A percentile compares a stretch with the other conserved stretches of the same genome.
phyloP scores from a whole-genome alignment of 352 stramenopile genomes.

The Globisporangium cederbergense region DNA sequence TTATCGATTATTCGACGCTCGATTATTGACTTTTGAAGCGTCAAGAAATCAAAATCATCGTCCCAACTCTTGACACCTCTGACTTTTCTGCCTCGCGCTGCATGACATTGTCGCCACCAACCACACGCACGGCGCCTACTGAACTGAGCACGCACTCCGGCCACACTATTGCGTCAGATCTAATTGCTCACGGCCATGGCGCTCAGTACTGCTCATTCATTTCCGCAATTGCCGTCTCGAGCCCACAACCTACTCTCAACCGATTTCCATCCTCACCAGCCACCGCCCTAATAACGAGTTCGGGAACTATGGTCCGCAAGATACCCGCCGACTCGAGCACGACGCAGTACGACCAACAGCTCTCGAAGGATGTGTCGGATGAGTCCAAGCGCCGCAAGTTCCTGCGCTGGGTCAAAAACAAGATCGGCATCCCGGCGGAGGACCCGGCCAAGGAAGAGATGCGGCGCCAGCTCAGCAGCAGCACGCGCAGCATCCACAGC shows the following conservation, averaged over 20 bases:
- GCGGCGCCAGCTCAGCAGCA: slow-evolving; percentile 19
- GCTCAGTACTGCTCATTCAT: neutral
- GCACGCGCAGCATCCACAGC: slow-evolving; percentile 11
- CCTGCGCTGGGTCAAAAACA: slow-evolving; percentile 61
- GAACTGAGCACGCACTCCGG: too few species aligned
- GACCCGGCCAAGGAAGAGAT: slow-evolving; percentile 5
- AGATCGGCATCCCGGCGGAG: slow-evolving; percentile 30
- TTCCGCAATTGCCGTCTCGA: neutral
- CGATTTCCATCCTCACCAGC: neutral
- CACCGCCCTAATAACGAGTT: too few species aligned
- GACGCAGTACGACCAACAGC: slow-evolving; percentile 36
- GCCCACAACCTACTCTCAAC: neutral
- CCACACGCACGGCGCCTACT: too few species aligned
- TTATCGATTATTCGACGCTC: neutral
- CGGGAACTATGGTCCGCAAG: slow-evolving; percentile 11
- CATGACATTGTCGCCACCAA: slow-evolving; percentile 1
- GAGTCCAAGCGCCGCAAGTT: slow-evolving; percentile 60
- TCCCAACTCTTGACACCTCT: too few species aligned
- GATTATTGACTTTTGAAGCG: neutral
- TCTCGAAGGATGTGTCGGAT: slow-evolving; percentile 31
- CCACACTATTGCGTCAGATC: neutral
- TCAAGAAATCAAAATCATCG: neutral
- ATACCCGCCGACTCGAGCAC: neutral
- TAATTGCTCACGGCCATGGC: neutral
- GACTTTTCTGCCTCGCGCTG: neutral